phyloP scores from a whole-genome alignment of 441 rosid genomes.

The Gossypium schwendimanii region DNA sequence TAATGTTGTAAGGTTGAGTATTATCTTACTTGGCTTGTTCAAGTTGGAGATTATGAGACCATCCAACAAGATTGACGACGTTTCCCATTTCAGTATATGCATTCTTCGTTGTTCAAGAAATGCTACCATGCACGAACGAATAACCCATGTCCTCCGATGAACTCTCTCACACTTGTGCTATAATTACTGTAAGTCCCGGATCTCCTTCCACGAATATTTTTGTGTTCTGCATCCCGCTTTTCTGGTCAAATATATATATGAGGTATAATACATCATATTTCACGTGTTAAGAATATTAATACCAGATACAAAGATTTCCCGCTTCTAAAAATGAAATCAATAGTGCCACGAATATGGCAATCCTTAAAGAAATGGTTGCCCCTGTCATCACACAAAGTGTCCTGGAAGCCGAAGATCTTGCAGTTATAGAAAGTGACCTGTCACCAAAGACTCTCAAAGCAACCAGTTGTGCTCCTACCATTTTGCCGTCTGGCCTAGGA shows the following conservation, averaged over 20 bases:
- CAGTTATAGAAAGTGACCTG: no score
- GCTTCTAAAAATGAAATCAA: background rate
- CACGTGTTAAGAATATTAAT: no score
- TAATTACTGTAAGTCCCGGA: background rate
- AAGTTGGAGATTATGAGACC: background rate
- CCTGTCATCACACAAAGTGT: no score
- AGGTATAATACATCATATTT: background rate
- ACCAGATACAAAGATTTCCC: background rate
- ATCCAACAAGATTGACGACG: background rate
- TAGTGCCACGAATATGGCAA: background rate
- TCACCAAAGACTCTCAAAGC: background rate
- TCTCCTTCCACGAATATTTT: background rate
- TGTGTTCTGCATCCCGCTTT: background rate
- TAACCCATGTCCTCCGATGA: no score
- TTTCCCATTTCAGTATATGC: background rate
- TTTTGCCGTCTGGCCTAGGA: conserved; percentile 18
- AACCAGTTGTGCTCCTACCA: background rate
- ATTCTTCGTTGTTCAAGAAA: no score
- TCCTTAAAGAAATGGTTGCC: background rate
- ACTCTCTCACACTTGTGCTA: background rate
- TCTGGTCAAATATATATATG: background rate
- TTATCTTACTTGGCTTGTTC: background rate
- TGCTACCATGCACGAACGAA: no score
- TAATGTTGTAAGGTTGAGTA: no score
- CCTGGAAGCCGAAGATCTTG: no score